Percentiles rank a stretch among this genome's conserved stretches.
Evolutionary conservation across 106 monocot species (phyloP).

Genomic region (Platanthera zijinensis): DNA sequence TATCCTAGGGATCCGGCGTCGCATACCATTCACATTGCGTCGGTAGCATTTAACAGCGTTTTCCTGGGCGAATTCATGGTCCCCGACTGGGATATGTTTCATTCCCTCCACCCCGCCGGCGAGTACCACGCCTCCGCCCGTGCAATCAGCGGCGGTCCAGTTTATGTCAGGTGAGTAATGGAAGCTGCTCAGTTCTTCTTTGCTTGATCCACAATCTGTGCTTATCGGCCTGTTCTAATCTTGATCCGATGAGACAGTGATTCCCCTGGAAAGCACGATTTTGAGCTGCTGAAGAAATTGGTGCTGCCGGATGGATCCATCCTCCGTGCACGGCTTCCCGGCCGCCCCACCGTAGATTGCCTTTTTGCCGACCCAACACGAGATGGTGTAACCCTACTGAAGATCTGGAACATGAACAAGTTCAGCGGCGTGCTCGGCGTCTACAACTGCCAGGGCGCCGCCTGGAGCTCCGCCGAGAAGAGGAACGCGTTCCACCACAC

Average conservation of each 20-base stretch:
- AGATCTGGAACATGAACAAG: slow-evolving; percentile 99
- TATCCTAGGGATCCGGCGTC: slow-evolving; percentile 85
- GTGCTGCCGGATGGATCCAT: slow-evolving; percentile 92
- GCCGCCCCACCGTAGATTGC: slow-evolving; percentile 81
- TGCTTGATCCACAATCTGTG: neutral
- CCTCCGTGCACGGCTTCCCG: slow-evolving; percentile 72
- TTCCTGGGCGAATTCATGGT: slow-evolving; percentile 98
- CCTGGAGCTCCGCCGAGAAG: slow-evolving; percentile 76
- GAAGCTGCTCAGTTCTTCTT: neutral
- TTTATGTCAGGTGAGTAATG: slow-evolving; percentile 73
- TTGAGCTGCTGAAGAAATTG: slow-evolving; percentile 77
- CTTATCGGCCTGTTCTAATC: neutral
- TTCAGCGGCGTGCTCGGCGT: slow-evolving; percentile 85
- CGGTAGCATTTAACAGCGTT: slow-evolving; percentile 80
- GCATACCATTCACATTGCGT: slow-evolving; percentile 94
- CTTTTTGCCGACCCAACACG: slow-evolving; percentile 90
- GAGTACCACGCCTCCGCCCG: slow-evolving; percentile 91
- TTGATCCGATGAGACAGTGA: slow-evolving; percentile 43
- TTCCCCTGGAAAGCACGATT: slow-evolving; percentile 85
- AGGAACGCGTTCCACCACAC: slow-evolving; percentile 65
- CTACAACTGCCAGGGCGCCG: slow-evolving; percentile 96
- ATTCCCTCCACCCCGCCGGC: slow-evolving; percentile 82
- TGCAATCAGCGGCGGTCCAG: slow-evolving; percentile 90
- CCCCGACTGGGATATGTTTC: slow-evolving; percentile 99
- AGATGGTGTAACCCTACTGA: slow-evolving; percentile 79